A percentile compares a stretch with the other conserved stretches of the same genome.
Evolutionary conservation across 1,284 basidiomycete genomes (phyloP).

Genomic region (Fomitopsis pinicola): DNA sequence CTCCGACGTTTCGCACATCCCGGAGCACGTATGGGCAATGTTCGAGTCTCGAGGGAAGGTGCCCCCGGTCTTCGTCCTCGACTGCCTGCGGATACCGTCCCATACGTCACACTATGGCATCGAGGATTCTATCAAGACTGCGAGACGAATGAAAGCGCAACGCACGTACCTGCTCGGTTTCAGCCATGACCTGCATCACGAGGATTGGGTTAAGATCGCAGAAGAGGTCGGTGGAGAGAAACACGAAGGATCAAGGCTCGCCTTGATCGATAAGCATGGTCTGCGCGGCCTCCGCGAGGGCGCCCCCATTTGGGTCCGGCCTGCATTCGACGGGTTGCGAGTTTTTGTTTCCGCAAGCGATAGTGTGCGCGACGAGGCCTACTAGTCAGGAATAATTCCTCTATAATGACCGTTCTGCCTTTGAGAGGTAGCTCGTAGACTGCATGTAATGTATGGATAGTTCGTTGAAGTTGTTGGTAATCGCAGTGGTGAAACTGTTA

Average conservation of each 20-base stretch:
- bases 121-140: conserved; percentile 47
- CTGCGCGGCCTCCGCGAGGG: conserved; percentile 43
- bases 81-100: conserved; percentile 58
- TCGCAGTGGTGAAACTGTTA: neutral
- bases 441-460: neutral
- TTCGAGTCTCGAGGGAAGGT: conserved; percentile 30
- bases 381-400: conserved; percentile 17
- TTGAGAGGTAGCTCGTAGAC: neutral
- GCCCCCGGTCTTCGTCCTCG: conserved; percentile 60
- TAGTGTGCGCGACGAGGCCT: conserved; percentile 46
- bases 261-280: conserved; percentile 37
- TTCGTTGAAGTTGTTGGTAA: neutral
- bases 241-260: conserved; percentile 28
- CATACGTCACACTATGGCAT: conserved; percentile 76
- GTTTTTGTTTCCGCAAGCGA: conserved; percentile 40
- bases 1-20: conserved; percentile 73
- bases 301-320: conserved; percentile 53
- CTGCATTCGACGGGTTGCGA: conserved; percentile 66
- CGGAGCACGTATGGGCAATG: conserved; percentile 59
- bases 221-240: conserved; percentile 42
- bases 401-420: no score
- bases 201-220: conserved; percentile 58
- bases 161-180: conserved; percentile 74
- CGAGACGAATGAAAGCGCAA: conserved; percentile 48
- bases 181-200: conserved; percentile 63